A percentile compares a stretch with the other conserved stretches of the same genome.
Conservation (phyloP, 352 stramenopile genomes). For the Albugo candida region DNA sequence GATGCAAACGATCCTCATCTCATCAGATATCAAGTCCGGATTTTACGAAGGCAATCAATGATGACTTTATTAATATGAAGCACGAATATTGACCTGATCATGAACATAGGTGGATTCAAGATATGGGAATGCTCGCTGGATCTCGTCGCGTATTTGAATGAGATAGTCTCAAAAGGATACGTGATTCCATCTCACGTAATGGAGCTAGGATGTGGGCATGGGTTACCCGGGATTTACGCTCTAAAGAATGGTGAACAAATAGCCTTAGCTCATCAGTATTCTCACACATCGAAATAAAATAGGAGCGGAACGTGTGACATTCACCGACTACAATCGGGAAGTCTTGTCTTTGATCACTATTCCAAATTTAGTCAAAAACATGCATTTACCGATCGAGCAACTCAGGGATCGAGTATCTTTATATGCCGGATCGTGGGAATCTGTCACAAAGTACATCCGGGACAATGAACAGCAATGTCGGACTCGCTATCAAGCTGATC, state of each 20-base stretch:
- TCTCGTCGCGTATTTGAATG: conserved; percentile 30
- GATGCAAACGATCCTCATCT: conserved; percentile 45
- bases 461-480: conserved; percentile 11
- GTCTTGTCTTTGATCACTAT: conserved; percentile 71
- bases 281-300: background rate
- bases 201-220: conserved; percentile 66
- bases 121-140: conserved; percentile 71
- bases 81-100: background rate
- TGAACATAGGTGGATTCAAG: conserved; percentile 38
- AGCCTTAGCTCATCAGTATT: background rate
- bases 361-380: conserved; percentile 46
- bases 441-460: conserved; percentile 34
- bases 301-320: conserved; percentile 45
- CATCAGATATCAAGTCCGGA: conserved; percentile 49
- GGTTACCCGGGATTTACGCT: conserved; percentile 52
- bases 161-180: conserved; percentile 7
- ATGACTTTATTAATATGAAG: background rate
- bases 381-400: too few relatives aligned
- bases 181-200: conserved; percentile 21
- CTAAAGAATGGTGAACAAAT: conserved; percentile 25
- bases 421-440: conserved; percentile 55
- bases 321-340: conserved; percentile 80
- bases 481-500: conserved; percentile 32
- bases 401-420: conserved; percentile 15
- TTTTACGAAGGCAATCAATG: conserved; percentile 42